phyloP scores from a whole-genome alignment of 1,284 basidiomycete species.

The Rhodotorula sp. region DNA sequence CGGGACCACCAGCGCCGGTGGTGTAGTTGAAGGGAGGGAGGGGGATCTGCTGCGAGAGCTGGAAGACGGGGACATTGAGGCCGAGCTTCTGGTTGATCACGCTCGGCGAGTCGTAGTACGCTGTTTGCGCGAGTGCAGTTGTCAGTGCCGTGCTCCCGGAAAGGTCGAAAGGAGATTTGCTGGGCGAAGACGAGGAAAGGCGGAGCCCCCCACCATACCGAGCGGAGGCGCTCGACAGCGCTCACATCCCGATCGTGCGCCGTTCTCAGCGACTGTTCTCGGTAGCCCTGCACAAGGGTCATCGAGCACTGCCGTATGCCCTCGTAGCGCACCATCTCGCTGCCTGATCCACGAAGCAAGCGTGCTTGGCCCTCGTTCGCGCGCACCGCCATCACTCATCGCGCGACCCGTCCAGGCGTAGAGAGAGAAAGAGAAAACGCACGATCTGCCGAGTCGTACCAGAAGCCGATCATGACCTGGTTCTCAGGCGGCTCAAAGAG shows the following conservation, averaged over 20 bases:
- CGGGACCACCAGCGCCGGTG: slow-evolving; percentile 47
- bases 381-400: not conserved
- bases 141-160: not conserved
- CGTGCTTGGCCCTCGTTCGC: no score
- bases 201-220: not conserved
- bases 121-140: slow-evolving; percentile 4
- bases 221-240: not conserved
- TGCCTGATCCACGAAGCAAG: no score
- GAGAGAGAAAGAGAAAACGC: not conserved
- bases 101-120: slow-evolving; percentile 43
- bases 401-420: not conserved
- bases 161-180: not conserved
- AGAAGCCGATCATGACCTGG: slow-evolving; percentile 44
- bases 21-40: slow-evolving; percentile 45
- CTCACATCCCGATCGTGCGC: not conserved
- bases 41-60: slow-evolving; percentile 48
- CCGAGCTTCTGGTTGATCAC: slow-evolving; percentile 45
- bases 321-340: no score
- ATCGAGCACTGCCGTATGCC: no score
- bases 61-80: slow-evolving; percentile 46
- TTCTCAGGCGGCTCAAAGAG: slow-evolving; percentile 36
- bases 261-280: no score
- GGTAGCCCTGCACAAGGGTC: no score
- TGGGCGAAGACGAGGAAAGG: not conserved
- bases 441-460: slow-evolving; percentile 41